These are phyloP conservation scores for Epichloe sp. DNA, from an alignment of 2,329 filamentous ascomycete genomes.

Conservation along the genomic window DNA sequence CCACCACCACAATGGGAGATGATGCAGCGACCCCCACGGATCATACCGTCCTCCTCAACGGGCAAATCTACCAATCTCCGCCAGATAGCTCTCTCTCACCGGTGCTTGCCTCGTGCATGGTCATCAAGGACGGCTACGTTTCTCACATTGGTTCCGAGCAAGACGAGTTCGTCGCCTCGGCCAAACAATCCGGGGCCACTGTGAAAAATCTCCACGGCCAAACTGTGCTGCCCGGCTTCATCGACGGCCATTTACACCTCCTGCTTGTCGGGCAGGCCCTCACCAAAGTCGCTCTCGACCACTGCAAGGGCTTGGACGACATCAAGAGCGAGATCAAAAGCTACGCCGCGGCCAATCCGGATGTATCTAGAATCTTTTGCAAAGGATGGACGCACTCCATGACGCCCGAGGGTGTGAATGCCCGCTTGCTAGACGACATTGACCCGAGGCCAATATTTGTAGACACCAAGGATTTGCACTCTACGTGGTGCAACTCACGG, in stretches of 20 bases:
- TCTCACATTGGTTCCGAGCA: constrained; percentile 19
- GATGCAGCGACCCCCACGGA: background rate
- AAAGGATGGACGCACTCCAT: constrained; percentile 43
- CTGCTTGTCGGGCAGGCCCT: constrained; percentile 40
- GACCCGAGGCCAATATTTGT: constrained; percentile 42
- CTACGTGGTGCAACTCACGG: constrained; percentile 40
- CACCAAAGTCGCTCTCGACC: constrained; percentile 34
- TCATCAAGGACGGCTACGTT: constrained; percentile 22
- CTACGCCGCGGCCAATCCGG: constrained; percentile 33
- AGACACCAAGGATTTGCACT: constrained; percentile 43
- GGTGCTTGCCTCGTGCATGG: constrained; percentile 15
- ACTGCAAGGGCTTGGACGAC: constrained; percentile 34
- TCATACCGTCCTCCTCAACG: constrained; percentile 10
- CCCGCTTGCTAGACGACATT: constrained; percentile 33
- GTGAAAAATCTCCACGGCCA: constrained; percentile 18
- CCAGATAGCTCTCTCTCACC: background rate
- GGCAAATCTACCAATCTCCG: constrained; percentile 10
- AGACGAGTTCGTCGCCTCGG: constrained; percentile 12
- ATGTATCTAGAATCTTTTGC: constrained; percentile 36
- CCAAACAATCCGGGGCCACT: constrained; percentile 12
- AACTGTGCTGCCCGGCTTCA: constrained; percentile 39
- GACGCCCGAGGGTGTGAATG: constrained; percentile 31
- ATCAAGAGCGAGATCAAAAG: constrained; percentile 32
- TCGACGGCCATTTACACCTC: constrained; percentile 45
- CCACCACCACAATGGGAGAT: constrained; percentile 4